phyloP scores from a whole-genome alignment of 805 yeast species.

The Novakomyces olei region DNA sequence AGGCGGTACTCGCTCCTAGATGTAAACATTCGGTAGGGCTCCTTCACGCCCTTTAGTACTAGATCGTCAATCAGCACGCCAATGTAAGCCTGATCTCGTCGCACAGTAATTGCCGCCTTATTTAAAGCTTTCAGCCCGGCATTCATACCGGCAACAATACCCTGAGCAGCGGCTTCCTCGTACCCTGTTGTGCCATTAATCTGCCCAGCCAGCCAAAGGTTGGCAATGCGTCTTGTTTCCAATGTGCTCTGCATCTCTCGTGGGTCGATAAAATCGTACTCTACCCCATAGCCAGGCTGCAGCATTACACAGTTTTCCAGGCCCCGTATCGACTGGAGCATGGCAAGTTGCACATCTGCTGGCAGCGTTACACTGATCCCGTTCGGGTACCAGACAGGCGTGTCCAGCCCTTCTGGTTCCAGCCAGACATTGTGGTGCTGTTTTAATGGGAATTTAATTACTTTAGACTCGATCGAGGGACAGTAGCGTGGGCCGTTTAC shows the following conservation, averaged over 20 bases:
- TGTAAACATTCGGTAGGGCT: slow-evolving; percentile 95
- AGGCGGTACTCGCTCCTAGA: slow-evolving; percentile 86
- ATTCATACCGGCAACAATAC: slow-evolving; percentile 83
- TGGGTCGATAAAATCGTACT: slow-evolving; percentile 90
- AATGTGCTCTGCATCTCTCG: slow-evolving; percentile 55
- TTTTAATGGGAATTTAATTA: slow-evolving; percentile 59
- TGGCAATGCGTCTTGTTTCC: slow-evolving; percentile 60
- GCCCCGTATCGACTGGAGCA: slow-evolving; percentile 66
- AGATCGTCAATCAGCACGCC: slow-evolving; percentile 89
- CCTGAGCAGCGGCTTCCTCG: slow-evolving; percentile 97
- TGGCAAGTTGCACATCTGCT: slow-evolving; percentile 58
- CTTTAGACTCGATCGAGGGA: slow-evolving; percentile 84
- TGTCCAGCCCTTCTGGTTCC: slow-evolving; percentile 85
- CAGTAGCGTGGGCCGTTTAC: slow-evolving; percentile 95
- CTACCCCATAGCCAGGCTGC: slow-evolving; percentile 98
- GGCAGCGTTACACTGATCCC: slow-evolving; percentile 96
- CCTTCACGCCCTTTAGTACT: slow-evolving; percentile 85
- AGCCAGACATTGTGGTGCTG: slow-evolving; percentile 69
- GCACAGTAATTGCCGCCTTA: slow-evolving; percentile 28
- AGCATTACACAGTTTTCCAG: slow-evolving; percentile 68
- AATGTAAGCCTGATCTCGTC: slow-evolving; percentile 66
- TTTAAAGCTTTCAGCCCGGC: slow-evolving; percentile 43
- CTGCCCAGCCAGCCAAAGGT: slow-evolving; percentile 83
- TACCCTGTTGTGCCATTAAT: slow-evolving; percentile 97
- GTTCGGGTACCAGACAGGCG: slow-evolving; percentile 69